Evolutionary conservation across 345 rosid genomes (phyloP), one percentile per base, ranked within the genome.

Genomic region (Hypericum perforatum): DNA sequence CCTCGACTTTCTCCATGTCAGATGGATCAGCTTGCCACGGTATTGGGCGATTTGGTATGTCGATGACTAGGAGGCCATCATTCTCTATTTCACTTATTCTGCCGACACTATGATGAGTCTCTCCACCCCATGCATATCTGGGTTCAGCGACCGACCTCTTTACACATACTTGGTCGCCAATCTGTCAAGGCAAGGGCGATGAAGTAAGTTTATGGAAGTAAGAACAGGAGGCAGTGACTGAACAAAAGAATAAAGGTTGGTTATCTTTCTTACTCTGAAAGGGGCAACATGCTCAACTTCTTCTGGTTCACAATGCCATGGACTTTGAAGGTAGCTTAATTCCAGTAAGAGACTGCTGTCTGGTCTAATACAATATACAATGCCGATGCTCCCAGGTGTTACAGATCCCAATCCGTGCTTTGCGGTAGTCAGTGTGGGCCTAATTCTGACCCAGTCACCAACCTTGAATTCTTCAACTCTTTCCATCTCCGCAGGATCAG

Each of bases 31-130:
- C 98, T 68, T 82, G 95, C 98, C 98, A 92, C 0, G 85, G 85
- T 46, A 85, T 81, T 12, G 81, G 86, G 37, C 98, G 85, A 64
- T 77, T 81, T 71, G 95, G 95, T 63, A 92, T 92, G 66, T 92
- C 98, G 37, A 92, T 83, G 51, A 88, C 68, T 41, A 92, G 82
- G 52, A 92, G 94, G 56, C 98, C 98, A 70, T 92, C 96, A 63
- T 74, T 83, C 74, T 92, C 95, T 78, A 92, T 85, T 57, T 88
- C 98, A 11, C 83, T 79, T 54, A 88, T 78, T 65, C 66, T 83
- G 63, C 98, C 98, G 64, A 88, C 98, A 70, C 97, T 92, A 57
- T 92, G 98, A 77, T 92, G 98, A 11, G 98, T 92, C 84, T 92
- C 98, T 59, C 97, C 97, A 54, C 94, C 97, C 98, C 98, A 92